Evolutionary conservation across 2,329 filamentous ascomycete species (phyloP), one percentile per base, ranked within the genome.

Genomic region (Rosellinia necatrix): DNA sequence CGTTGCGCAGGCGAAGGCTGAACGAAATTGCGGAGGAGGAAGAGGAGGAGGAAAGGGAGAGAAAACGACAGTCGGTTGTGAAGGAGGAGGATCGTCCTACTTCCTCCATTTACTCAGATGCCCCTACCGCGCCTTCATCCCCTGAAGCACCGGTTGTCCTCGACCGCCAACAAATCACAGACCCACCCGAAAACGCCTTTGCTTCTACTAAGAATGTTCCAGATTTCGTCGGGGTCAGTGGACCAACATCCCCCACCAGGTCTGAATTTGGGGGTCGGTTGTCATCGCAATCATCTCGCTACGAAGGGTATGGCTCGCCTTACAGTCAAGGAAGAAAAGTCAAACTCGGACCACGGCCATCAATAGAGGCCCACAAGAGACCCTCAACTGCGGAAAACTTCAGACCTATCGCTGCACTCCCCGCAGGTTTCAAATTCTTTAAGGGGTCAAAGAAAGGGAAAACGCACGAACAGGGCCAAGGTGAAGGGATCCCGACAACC

Each of bases 1-100:
- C 91, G 4, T 78, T 92, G 62, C 85, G 89, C 56, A 82, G 87
- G 68, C 84, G 88, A 66, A 87, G 90, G 63, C 78, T 97, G 66
- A 88, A 93, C 76, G 93, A 96, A 75, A 97, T 97, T 70, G 87
- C 89, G n/a, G 94, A 97, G 74, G 90, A 94, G 75, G 90, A 88
- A 50, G 91, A 96, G 69, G 92, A 96, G 67, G 85, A 87, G 57
- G 77, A 81, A 56, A 74, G 83, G 61, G 78, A 84, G 24, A 76
- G 75, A 37, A 87, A 86, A 66, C 77, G 84, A 51, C 79, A 86
- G 66, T 85, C 81, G 2, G 73, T 81, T 6, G 76, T 80, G 6
- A 74, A 76, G 17, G 78, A 81, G 67, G 74, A 82, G 65, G 72
- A 74, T 43, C 65, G 49, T 55, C 65, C 74, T 34, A 68, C 72